Evolutionary conservation across 768 basidiomycete genomes (phyloP).

Genomic region (Lactarius trivialis): DNA sequence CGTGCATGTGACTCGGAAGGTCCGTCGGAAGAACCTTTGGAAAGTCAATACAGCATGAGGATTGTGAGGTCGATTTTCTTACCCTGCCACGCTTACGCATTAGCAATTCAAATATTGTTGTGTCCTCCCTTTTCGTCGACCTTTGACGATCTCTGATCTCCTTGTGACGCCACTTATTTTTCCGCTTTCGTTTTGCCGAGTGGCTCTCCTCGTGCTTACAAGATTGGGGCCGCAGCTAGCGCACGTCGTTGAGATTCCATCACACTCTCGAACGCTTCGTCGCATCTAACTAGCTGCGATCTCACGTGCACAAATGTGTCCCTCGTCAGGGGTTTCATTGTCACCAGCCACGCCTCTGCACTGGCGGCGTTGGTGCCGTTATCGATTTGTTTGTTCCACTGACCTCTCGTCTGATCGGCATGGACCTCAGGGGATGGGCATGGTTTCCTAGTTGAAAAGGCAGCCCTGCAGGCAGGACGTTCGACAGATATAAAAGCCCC

Average conservation of each 20-base stretch:
- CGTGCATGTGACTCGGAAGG: conserved; percentile 83
- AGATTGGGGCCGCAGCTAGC: background rate
- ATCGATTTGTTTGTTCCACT: background rate
- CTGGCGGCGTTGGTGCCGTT: background rate
- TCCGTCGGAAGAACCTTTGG: conserved; percentile 42
- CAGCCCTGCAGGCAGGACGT: background rate
- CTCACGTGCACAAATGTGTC: background rate
- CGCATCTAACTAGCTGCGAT: background rate
- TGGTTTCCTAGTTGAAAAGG: conserved; percentile 2
- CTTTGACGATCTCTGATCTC: background rate
- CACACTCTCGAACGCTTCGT: background rate
- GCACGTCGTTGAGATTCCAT: background rate
- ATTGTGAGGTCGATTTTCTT: background rate
- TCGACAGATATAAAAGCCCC: background rate
- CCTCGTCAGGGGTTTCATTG: background rate
- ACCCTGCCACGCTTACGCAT: background rate
- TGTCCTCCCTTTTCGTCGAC: background rate
- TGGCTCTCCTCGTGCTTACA: background rate
- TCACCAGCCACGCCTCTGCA: background rate
- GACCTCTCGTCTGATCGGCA: background rate
- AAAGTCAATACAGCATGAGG: conserved; percentile 33
- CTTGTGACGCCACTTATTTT: background rate
- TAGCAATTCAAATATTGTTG: conserved; percentile 6
- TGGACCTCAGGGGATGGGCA: conserved; percentile 1
- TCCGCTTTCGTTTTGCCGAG: background rate